Base-by-base conservation (phyloP, 164 flowering plant species). In the Vitis riparia region DNA sequence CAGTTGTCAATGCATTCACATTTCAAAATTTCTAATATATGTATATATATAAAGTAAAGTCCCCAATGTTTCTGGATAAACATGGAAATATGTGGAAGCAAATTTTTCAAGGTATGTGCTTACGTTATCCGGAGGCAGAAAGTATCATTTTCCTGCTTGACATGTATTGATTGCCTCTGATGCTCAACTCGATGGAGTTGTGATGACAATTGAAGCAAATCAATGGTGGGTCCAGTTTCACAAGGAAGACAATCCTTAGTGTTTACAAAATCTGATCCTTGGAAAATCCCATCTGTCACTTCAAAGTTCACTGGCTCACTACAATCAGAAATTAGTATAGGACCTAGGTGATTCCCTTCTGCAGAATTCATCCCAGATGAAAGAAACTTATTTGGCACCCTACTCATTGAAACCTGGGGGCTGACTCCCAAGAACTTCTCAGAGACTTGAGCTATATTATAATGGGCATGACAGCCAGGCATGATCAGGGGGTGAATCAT, bases 101-200 rank as follows among this genome's bases (percentile, higher is more conserved):
- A 23, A 23, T 23, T 56, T 56, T 16, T 9, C 2, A 16, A 56
- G 9, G 8, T 9, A 16, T 56, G 58, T 47, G 27, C 32, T 72
- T 65, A 81, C 61, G 77, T 74, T 64, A 77, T 72, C 57, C 76
- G 67, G 17, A 76, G 81, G 66, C 69, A 76, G 68, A 80, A 82
- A 69, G 70, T 65, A 68, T 78, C 82, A 53, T 73, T 84, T 61
- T 79, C 88, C 47, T 73, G 78, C 74, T 82, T 83, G 59, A 69
- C 77, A 58, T 78, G 81, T 68, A 70, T 51, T 48, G 78, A 73
- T 47, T 79, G 79, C 63, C 79, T 82, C 58, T 83, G 85, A 55
- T 66, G 76, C 61, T 87, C 89, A 60, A 76, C 87, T 44, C 78
- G 81, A 64, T 85, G 91, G 70, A 89, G 90, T 62, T 82, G 89